These are phyloP conservation scores for Platismatia glauca DNA, from an alignment of 495 filamentous ascomycete genomes.

Conservation along the genomic window DNA sequence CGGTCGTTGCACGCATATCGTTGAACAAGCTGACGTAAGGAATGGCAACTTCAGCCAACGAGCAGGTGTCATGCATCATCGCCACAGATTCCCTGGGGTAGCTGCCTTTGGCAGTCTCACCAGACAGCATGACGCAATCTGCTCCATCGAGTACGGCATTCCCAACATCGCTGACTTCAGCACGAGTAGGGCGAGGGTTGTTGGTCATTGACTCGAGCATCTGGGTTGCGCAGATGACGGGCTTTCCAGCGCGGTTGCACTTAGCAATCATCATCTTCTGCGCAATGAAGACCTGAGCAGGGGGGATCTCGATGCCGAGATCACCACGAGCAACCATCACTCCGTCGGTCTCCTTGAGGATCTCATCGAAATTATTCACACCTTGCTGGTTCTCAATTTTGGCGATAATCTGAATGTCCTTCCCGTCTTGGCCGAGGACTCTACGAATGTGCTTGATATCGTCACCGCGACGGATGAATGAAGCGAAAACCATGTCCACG, in stretches of 20 bases:
- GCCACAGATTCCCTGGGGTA: slow-evolving; percentile 88
- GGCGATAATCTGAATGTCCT: slow-evolving; percentile 97
- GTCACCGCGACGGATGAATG: slow-evolving; percentile 86
- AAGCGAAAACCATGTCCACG: slow-evolving; percentile 98
- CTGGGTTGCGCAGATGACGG: slow-evolving; percentile 87
- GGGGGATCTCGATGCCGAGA: slow-evolving; percentile 95
- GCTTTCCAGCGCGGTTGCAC: slow-evolving; percentile 99
- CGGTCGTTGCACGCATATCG: slow-evolving; percentile 74
- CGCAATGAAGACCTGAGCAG: slow-evolving; percentile 94
- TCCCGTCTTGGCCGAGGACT: slow-evolving; percentile 84
- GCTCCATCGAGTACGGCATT: slow-evolving; percentile 96
- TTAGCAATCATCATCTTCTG: slow-evolving; percentile 99
- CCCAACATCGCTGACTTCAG: slow-evolving; percentile 95
- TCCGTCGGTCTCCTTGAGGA: slow-evolving; percentile 91
- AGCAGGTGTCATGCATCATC: slow-evolving; percentile 96
- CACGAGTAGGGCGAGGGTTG: slow-evolving; percentile 94
- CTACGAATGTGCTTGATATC: slow-evolving; percentile 90
- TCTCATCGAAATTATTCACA: slow-evolving; percentile 98
- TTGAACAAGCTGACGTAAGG: slow-evolving; percentile 95
- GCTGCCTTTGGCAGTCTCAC: slow-evolving; percentile 95
- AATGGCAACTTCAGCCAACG: slow-evolving; percentile 91
- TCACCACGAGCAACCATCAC: slow-evolving; percentile 99
- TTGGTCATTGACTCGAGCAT: slow-evolving; percentile 99
- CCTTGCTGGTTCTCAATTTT: slow-evolving; percentile 99
- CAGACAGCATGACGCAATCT: slow-evolving; percentile 99